A percentile compares a stretch with the other conserved stretches of the same genome.
Evolutionary conservation across 192 early-diverging fungal genomes (phyloP).

Genomic region (Coemansia sp.): DNA sequence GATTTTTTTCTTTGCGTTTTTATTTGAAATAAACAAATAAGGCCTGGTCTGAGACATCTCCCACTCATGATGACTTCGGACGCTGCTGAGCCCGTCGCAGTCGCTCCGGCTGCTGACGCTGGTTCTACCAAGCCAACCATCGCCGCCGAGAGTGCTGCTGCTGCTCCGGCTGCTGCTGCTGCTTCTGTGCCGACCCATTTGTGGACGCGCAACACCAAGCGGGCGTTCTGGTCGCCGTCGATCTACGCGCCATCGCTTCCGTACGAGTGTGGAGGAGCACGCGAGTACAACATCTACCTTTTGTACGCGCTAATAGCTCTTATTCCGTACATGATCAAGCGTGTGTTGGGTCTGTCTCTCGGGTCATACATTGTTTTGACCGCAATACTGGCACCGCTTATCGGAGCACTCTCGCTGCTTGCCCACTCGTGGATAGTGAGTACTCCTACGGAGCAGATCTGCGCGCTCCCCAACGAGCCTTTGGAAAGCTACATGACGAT

Average conservation of each 20-base stretch:
- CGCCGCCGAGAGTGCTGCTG: background rate
- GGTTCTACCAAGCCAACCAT: background rate
- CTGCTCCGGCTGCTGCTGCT: background rate
- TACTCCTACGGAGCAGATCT: constrained; percentile 61
- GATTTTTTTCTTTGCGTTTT: background rate
- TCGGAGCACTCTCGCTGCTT: constrained; percentile 73
- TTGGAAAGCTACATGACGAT: constrained; percentile 90
- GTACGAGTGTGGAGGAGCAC: constrained; percentile 85
- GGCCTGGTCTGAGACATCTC: background rate
- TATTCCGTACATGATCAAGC: constrained; percentile 67
- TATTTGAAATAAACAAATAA: background rate
- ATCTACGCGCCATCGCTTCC: constrained; percentile 54
- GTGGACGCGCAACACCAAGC: constrained; percentile 21
- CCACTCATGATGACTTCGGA: constrained; percentile 21
- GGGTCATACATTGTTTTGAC: constrained; percentile 64
- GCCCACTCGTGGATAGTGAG: constrained; percentile 67
- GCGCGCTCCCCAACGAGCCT: constrained; percentile 76
- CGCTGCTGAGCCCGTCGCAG: constrained; percentile 8
- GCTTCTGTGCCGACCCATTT: constrained; percentile 6
- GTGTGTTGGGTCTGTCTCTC: constrained; percentile 66
- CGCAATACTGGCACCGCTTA: constrained; percentile 66
- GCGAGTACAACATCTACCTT: constrained; percentile 75
- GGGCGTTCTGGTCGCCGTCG: constrained; percentile 42
- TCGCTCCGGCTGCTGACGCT: background rate
- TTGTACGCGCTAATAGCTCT: constrained; percentile 64